Base-by-base conservation (phyloP, 768 basidiomycete species). In the Cystobasidium onofrii region DNA sequence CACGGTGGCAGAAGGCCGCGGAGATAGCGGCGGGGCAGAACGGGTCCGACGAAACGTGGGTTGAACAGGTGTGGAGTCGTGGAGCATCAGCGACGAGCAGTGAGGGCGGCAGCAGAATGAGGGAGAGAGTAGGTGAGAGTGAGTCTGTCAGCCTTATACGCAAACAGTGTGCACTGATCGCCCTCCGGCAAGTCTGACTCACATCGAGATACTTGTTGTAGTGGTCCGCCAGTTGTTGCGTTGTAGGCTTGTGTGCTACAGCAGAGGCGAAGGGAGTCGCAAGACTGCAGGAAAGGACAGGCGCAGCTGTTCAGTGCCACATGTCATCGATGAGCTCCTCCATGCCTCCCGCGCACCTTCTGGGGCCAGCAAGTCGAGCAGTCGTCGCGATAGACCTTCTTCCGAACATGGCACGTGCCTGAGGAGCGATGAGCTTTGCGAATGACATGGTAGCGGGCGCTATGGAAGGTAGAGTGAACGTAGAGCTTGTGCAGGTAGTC, bases 301-400 rank as follows among this genome's bases (percentile, higher is more conserved):
- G 33, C 23, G 6, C 10, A 29, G n/a, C n/a, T n/a, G n/a, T n/a
- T n/a, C n/a, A n/a, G n/a, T n/a, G n/a, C n/a, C n/a, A n/a, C n/a
- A n/a, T n/a, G n/a, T n/a, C n/a, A n/a, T n/a, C n/a, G n/a, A n/a
- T n/a, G n/a, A 39, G 52, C n/a, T 7, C 46, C 4, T n/a, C n/a
- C n/a, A n/a, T 20, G 20, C 46, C n/a, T n/a, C 18, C 57, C 12
- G 20, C 65, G 52, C 65, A 67, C 65, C 9, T 67, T 52, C 65
- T 67, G 17, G 65, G 65, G 17, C 41, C 65, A 6, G 63, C 63
- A 10, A 64, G 13, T 64, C 63, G 33, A 43, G 63, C 31, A 18
- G 7, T n/a, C 15, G 63, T 44, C 41, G 63, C 7, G 31, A 64
- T 12, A 6, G 34, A 43, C 43, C 63, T 4, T 10, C 17, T 31